These are phyloP conservation scores for Raddia distichophylla DNA, from an alignment of 176 grass and related monocot species.

Conservation along the genomic window DNA sequence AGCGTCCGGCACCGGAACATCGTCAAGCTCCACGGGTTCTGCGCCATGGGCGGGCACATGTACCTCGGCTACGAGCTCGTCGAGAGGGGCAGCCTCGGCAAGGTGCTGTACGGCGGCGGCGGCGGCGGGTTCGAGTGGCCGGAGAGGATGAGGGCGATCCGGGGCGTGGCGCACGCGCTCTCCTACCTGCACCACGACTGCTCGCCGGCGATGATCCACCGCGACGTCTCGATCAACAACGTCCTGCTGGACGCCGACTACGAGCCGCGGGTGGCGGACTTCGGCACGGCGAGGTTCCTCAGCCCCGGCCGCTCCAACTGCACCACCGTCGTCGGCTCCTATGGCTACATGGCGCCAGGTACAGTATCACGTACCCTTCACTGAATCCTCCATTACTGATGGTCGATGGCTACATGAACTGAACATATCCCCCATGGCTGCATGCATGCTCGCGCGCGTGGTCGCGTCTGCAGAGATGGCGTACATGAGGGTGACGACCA, in stretches of 20 bases:
- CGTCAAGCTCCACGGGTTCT: slow-evolving; percentile 76
- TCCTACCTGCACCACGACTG: slow-evolving; percentile 87
- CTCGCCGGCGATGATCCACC: slow-evolving; percentile 61
- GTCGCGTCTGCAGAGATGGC: slow-evolving; percentile 54
- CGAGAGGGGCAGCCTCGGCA: slow-evolving; percentile 61
- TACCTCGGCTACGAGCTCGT: slow-evolving; percentile 78
- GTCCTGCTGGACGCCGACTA: slow-evolving; percentile 59
- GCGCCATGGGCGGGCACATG: slow-evolving; percentile 50
- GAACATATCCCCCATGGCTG: no score
- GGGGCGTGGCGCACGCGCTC: slow-evolving; percentile 58
- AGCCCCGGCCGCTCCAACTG: slow-evolving; percentile 45
- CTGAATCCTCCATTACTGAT: background rate
- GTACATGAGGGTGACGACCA: slow-evolving; percentile 68
- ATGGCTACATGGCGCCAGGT: slow-evolving; percentile 86
- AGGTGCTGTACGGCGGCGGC: slow-evolving; percentile 48
- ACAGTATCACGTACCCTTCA: background rate
- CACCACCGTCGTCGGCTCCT: slow-evolving; percentile 64
- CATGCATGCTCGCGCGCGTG: background rate
- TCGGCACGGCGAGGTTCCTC: slow-evolving; percentile 69
- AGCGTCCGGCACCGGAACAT: slow-evolving; percentile 76
- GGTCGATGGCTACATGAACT: no score
- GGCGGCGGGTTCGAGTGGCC: slow-evolving; percentile 51
- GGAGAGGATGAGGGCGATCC: slow-evolving; percentile 50
- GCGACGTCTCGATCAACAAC: slow-evolving; percentile 75
- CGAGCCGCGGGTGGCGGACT: slow-evolving; percentile 70